Evolutionary conservation across 202 grass and related monocot genomes (phyloP), one percentile per base, ranked within the genome.

Genomic region (Carex arenaria): DNA sequence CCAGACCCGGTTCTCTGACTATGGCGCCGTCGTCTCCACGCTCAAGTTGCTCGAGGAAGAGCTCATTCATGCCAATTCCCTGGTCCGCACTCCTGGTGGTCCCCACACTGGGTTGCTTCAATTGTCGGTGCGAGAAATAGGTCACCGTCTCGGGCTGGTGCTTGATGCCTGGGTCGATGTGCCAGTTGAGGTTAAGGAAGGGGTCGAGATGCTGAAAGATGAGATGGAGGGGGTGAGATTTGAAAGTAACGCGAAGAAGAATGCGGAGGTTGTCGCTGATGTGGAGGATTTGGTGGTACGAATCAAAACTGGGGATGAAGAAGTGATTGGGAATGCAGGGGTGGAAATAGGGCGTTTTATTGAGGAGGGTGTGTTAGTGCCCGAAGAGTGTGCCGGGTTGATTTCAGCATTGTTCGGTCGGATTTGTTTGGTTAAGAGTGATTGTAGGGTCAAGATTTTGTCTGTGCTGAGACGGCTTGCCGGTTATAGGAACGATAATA

Each of bases 281-380:
- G 86, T 88, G 51, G 95, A 97, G 84, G 92, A 94, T 78, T 86
- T 97, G 20, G 67, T 91, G 11, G 90, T 94, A 61, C 84, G 90
- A 88, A 83, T 93, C 52, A 94, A 97, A 92, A 93, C 77, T 43
- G 95, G 84, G 19, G 38, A 84, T 3, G 90, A 87, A 65, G 66
- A 61, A 12, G 92, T 88, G n/a, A 82, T 97, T 59, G 86, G 76
- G 84, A 86, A 60, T 56, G 90, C 84, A 49, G 82, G 86, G 9
- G 42, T 79, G 80, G 89, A 94, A 88, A 84, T 91, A 10, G 92
- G 61, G 1, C 70, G 63, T 82, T 80, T 97, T 20, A 85, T 87
- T 1, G 80, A 19, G 3, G 83, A 94, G 61, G 92, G 90, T 9
- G 84, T 85, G 87, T 83, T 93, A 78, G 63, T 90, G 77, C 79